Percentiles rank a stretch among this genome's conserved stretches.
Evolutionary conservation across 1,284 basidiomycete genomes (phyloP).

Genomic region (Psilocybe mexicana): DNA sequence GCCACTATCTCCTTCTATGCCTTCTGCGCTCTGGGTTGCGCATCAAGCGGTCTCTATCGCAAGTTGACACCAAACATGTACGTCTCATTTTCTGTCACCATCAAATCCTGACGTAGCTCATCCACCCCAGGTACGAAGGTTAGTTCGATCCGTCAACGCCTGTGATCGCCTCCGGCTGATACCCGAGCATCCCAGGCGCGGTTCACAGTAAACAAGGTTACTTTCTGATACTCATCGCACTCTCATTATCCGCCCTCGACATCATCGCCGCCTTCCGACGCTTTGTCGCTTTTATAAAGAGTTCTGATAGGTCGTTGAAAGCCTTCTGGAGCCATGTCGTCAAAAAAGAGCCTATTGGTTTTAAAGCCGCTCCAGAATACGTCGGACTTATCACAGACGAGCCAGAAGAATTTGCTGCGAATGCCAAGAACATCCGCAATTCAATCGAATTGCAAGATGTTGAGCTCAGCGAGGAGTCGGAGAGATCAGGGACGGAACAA

Average conservation of each 20-base stretch:
- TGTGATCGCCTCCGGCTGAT: not conserved
- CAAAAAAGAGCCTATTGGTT: conserved; percentile 38
- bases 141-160: conserved; percentile 8
- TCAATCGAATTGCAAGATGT: conserved; percentile 36
- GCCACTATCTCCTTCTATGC: conserved; percentile 60
- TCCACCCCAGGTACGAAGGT: conserved; percentile 63
- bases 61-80: conserved; percentile 81
- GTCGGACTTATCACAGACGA: conserved; percentile 56
- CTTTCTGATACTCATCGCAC: conserved; percentile 53
- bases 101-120: conserved; percentile 19
- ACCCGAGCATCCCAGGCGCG: conserved; percentile 31
- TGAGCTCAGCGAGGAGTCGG: conserved; percentile 22
- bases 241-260: conserved; percentile 62
- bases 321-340: conserved; percentile 59
- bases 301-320: conserved; percentile 43
- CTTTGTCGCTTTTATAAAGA: conserved; percentile 46
- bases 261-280: conserved; percentile 49
- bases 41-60: conserved; percentile 63
- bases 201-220: conserved; percentile 69
- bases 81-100: conserved; percentile 25
- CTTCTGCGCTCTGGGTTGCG: conserved; percentile 57
- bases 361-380: conserved; percentile 44
- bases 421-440: conserved; percentile 31
- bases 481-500: conserved; percentile 34
- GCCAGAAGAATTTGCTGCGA: conserved; percentile 49